These are phyloP conservation scores for Colletotrichum musicola DNA, from an alignment of 2,329 filamentous ascomycete genomes.

Conservation along the genomic window DNA sequence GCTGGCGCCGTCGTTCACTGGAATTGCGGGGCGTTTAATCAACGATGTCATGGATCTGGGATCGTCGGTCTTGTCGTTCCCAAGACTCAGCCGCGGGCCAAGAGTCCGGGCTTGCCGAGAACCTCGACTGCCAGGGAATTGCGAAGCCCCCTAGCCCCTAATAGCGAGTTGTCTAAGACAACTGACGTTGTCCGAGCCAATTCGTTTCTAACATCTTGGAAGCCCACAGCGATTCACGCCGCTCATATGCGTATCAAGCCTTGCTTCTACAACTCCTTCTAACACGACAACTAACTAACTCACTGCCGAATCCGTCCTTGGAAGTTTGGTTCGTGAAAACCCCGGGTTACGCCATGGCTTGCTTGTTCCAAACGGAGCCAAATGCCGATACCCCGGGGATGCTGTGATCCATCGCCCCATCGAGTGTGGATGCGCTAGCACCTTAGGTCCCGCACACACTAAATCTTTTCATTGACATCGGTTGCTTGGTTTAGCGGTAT, in stretches of 20 bases:
- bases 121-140: neutral
- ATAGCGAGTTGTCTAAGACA: slow-evolving; percentile 6
- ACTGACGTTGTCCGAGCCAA: neutral
- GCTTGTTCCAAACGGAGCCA: no score
- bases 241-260: no score
- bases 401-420: neutral
- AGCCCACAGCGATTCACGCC: neutral
- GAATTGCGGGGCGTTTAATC: slow-evolving; percentile 20
- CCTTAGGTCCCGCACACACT: neutral
- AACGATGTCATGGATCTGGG: slow-evolving; percentile 27
- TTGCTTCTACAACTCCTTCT: no score
- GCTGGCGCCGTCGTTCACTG: slow-evolving; percentile 5
- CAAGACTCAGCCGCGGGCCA: slow-evolving; percentile 6
- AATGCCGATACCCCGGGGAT: neutral
- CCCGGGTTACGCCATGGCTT: no score
- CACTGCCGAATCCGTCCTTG: no score
- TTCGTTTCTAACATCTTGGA: neutral
- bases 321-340: no score
- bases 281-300: no score
- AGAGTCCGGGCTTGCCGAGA: slow-evolving; percentile 23
- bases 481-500: neutral
- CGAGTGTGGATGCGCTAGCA: neutral
- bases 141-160: neutral
- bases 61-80: slow-evolving; percentile 3
- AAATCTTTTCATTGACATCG: neutral